Conservation (phyloP, 2,329 filamentous ascomycete species). For the Arthrobotrys entomopaga region DNA sequence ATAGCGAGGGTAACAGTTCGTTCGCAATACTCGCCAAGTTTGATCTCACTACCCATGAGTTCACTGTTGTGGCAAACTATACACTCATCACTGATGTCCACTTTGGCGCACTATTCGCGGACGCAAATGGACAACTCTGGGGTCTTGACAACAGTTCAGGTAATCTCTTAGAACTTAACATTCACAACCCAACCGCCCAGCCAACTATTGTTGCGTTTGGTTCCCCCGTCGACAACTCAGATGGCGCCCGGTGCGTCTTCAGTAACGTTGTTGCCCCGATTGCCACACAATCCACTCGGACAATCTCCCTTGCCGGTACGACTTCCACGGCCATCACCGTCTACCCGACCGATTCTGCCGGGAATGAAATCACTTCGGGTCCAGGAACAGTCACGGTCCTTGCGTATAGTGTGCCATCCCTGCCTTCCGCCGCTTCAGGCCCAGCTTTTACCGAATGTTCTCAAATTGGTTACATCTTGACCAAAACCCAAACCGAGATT, state of each 20-base stretch:
- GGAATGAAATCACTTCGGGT: no score
- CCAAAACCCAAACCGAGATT: no score
- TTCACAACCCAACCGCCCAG: background rate
- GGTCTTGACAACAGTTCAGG: slow-evolving; percentile 3
- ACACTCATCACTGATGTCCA: background rate
- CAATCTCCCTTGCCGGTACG: no score
- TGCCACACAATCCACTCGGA: no score
- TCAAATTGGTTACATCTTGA: no score
- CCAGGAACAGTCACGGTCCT: no score
- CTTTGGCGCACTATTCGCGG: slow-evolving; percentile 4
- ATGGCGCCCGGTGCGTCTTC: slow-evolving; percentile 18
- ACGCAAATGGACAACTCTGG: slow-evolving; percentile 1
- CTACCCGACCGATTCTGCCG: no score
- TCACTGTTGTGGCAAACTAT: slow-evolving; percentile 1
- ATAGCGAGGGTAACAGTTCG: background rate
- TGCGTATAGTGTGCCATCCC: no score
- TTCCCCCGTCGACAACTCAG: background rate
- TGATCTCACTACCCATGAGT: background rate
- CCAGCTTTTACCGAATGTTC: no score
- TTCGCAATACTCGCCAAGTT: background rate
- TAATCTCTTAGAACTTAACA: background rate
- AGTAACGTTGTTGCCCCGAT: no score
- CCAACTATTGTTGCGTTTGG: background rate
- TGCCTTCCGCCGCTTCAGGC: no score
- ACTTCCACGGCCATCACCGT: no score